Base-by-base conservation (phyloP, 148 eudicot genomes). In the Drosera capensis region DNA sequence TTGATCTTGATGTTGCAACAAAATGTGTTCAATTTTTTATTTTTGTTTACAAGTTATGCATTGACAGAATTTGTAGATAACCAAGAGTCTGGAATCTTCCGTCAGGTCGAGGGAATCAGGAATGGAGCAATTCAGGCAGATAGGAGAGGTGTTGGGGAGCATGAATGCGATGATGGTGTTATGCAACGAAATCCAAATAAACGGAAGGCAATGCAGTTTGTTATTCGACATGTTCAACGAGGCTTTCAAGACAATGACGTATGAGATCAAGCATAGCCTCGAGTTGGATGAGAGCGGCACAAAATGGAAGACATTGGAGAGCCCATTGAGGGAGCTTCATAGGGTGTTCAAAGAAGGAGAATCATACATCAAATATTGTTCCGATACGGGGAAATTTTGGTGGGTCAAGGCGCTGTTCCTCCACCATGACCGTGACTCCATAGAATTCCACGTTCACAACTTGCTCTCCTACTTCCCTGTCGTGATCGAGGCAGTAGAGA, bases 61-160 rank as follows among this genome's bases (percentile, higher is more conserved):
- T n/a, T n/a, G n/a, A n/a, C n/a, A n/a, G n/a, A n/a, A n/a, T n/a
- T n/a, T n/a, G n/a, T n/a, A n/a, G n/a, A n/a, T n/a, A n/a, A n/a
- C n/a, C n/a, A n/a, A n/a, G n/a, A n/a, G n/a, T n/a, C n/a, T n/a
- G n/a, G n/a, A n/a, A n/a, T n/a, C n/a, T n/a, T n/a, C n/a, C n/a
- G n/a, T n/a, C n/a, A n/a, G n/a, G n/a, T n/a, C n/a, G n/a, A n/a
- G n/a, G n/a, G n/a, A 40, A 23, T 23, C 48, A 23, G n/a, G 25
- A 39, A 78, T 80, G 88, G 88, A 80, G 52, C 88, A 75, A 20
- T 64, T 75, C 48, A 59, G 76, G 59, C 82, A 70, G n/a, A 67
- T 80, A 12, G 88, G 88, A 52, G 79, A 73, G 67, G 74, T 62
- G 30, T 18, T 75, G 37, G 88, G 88, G 26, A 63, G 88, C 56